Conservation (phyloP, 1,139 yeast species). For the Debaryomycetaceae sp. region DNA sequence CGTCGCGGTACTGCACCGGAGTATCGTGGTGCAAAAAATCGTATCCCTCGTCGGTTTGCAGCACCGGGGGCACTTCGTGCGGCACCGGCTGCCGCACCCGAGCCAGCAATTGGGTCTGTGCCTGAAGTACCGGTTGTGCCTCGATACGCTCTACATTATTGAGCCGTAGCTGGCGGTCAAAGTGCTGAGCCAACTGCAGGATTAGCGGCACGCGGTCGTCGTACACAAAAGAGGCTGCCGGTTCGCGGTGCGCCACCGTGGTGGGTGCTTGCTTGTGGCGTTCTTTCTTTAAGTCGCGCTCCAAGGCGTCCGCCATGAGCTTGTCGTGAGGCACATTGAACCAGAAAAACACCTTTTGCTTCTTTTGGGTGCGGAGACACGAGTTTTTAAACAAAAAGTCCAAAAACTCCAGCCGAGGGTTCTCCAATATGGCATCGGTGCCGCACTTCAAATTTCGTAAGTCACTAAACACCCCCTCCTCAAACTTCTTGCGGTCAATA, state of each 20-base stretch:
- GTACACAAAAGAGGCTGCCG: constrained; percentile 58
- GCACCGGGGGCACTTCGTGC: too few relatives aligned
- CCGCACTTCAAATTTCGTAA: constrained; percentile 84
- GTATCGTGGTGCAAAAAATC: constrained; percentile 23
- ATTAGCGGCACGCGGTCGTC: constrained; percentile 44
- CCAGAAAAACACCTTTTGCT: constrained; percentile 97
- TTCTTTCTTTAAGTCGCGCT: constrained; percentile 86
- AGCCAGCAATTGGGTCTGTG: too few relatives aligned
- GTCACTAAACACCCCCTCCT: constrained; percentile 94
- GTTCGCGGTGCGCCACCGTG: constrained; percentile 55
- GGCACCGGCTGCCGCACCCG: too few relatives aligned
- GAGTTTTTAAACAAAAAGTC: constrained; percentile 81
- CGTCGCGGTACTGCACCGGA: constrained; percentile 22
- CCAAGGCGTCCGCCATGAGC: constrained; percentile 88
- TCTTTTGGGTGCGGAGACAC: constrained; percentile 91
- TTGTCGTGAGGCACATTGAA: constrained; percentile 93
- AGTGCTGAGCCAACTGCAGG: constrained; percentile 47
- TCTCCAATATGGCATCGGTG: constrained; percentile 81
- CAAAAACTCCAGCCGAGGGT: constrained; percentile 81
- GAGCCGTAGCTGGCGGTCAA: constrained; percentile 24
- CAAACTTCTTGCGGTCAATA: constrained; percentile 85
- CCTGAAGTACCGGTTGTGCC: too few relatives aligned
- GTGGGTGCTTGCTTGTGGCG: constrained; percentile 52
- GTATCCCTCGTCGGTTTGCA: constrained; percentile 9
- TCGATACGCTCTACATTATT: background rate